Conservation (phyloP, 495 filamentous ascomycete genomes). For the Oidiodendron maius region DNA sequence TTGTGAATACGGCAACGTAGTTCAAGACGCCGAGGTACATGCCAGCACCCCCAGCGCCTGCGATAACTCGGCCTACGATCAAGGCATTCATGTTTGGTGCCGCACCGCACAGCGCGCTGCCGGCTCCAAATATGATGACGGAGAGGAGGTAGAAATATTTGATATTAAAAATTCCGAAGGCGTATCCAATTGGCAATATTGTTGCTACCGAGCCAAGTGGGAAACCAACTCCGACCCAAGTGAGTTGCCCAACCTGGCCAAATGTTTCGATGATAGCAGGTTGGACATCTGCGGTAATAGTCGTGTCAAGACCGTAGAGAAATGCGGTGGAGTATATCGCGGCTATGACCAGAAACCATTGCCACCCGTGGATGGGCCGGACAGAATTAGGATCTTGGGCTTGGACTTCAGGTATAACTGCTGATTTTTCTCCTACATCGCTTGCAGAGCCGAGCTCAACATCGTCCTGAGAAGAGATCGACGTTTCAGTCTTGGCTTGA, state of each 20-base stretch:
- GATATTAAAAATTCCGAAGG: slow-evolving; percentile 41
- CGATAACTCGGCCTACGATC: slow-evolving; percentile 37
- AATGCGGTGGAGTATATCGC: not conserved
- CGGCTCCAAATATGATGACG: slow-evolving; percentile 41
- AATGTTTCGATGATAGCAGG: slow-evolving; percentile 40
- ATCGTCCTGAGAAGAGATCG: too few relatives aligned
- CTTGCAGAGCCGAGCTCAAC: too few relatives aligned
- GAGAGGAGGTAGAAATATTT: slow-evolving; percentile 44
- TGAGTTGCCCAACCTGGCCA: slow-evolving; percentile 39
- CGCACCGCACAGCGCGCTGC: slow-evolving; percentile 45
- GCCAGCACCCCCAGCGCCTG: slow-evolving; percentile 34
- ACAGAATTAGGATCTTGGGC: too few relatives aligned
- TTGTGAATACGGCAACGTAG: slow-evolving; percentile 32
- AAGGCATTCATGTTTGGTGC: slow-evolving; percentile 42
- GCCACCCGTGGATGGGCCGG: too few relatives aligned
- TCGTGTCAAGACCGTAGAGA: not conserved
- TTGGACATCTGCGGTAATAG: slow-evolving; percentile 46
- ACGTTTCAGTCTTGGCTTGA: too few relatives aligned
- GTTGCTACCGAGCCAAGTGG: slow-evolving; percentile 36
- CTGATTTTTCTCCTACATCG: too few relatives aligned
- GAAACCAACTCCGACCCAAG: slow-evolving; percentile 51
- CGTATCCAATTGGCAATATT: slow-evolving; percentile 31
- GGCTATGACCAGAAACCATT: not conserved
- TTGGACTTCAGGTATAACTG: too few relatives aligned
- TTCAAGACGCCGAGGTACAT: slow-evolving; percentile 43